A percentile compares a stretch with the other conserved stretches of the same genome.
phyloP scores from a whole-genome alignment of 2,329 filamentous ascomycete genomes.

The Xylariaceae sp. region DNA sequence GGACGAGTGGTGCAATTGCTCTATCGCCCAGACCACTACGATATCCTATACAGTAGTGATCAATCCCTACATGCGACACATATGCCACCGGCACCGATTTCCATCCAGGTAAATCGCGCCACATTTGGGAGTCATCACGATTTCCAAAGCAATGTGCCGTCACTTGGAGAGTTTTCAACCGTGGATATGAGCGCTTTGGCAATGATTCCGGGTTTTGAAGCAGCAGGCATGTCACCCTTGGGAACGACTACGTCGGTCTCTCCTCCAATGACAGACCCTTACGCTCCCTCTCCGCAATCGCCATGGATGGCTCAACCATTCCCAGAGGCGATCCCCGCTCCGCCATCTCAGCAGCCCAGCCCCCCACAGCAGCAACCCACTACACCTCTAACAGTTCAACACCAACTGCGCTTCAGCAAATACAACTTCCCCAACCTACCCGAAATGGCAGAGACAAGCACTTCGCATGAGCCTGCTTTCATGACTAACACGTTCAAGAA shows the following conservation, averaged over 20 bases:
- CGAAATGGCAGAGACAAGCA: conserved; percentile 31
- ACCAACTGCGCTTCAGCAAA: conserved; percentile 47
- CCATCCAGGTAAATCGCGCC: conserved; percentile 52
- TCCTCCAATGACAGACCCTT: conserved; percentile 29
- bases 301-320: conserved; percentile 34
- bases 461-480: conserved; percentile 40
- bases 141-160: conserved; percentile 35
- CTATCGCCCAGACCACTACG: conserved; percentile 82
- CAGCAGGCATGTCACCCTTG: conserved; percentile 19
- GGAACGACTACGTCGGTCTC: conserved; percentile 27
- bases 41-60: conserved; percentile 69
- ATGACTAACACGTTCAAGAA: conserved; percentile 61
- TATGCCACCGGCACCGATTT: conserved; percentile 23
- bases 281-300: conserved; percentile 30
- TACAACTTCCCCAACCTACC: conserved; percentile 41
- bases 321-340: conserved; percentile 22
- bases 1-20: conserved; percentile 53
- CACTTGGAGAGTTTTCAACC: conserved; percentile 37
- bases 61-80: conserved; percentile 20
- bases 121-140: conserved; percentile 42
- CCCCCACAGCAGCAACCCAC: conserved; percentile 11
- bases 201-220: conserved; percentile 42
- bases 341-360: conserved; percentile 28
- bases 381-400: conserved; percentile 30
- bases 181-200: conserved; percentile 40